Base-by-base conservation (phyloP, 2,329 filamentous ascomycete species). In the Aulographum hederae region DNA sequence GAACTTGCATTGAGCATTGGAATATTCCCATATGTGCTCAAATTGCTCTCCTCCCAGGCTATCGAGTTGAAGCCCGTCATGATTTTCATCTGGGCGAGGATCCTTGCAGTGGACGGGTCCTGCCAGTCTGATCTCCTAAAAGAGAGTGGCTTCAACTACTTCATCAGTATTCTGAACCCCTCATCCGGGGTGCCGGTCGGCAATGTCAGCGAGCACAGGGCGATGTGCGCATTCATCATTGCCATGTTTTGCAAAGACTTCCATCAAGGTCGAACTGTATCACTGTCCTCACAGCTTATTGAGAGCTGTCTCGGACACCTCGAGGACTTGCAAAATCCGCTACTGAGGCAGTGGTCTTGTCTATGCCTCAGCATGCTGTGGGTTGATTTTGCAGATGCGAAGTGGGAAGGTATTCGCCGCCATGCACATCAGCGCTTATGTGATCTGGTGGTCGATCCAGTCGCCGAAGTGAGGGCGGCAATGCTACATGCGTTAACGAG, bases 81-180 rank as follows among this genome's bases (percentile, higher is more conserved):
- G 89, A 85, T 98, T 4, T 98, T 95, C 53, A 98, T 98, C 39
- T 98, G 89, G 89, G 85, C 89, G 4, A 72, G 89, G 30, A 82
- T 98, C 27, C 70, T 98, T 40, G 89, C 89, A 5, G 89, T 98
- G 4, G 89, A 98, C 47, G 75, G 89, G 37, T 81, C 80, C 1
- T 94, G 89, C 46, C 89, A 98, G 52, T 74, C 76, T 38, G 89
- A 98, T 51, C 62, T 98, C 10, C 72, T 95, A 43, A 95, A 95
- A 54, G 89, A 98, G 48, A 93, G 85, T 45, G 89, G 89, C 5
- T 95, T 93, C 47, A 81, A 82, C 45, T 98, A 98, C 56, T 98
- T 98, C 51, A 84, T 89, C 32, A 77, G 76, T 38, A 93, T 95
- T 32, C 67, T 95, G 40, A 86, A 85, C 46, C 82, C 85, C 2